Evolutionary conservation across 768 basidiomycete species (phyloP), one percentile per base, ranked within the genome.

Genomic region (Amanita subjunquillea): DNA sequence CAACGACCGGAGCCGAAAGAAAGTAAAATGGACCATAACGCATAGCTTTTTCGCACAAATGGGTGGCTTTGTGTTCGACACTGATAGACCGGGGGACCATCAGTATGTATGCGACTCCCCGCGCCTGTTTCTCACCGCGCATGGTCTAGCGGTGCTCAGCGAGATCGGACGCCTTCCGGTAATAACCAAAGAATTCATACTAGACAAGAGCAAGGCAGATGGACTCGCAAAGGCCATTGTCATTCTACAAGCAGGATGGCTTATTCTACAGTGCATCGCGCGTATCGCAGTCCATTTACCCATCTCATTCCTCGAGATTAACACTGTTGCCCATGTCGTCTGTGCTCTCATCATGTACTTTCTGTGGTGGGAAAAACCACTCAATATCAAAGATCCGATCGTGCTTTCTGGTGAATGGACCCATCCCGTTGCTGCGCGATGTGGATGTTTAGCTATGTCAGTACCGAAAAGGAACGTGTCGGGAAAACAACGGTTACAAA

Each of bases 201-300:
- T 45, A 12, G 59, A 65, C 58, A 58, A 56, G 30, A 65, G 63
- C 59, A 65, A 65, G 45, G 62, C 56, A 0, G 59, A 65, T 23
- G 48, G 47, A 9, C 54, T 67, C 7, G 45, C 59, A 6, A 67
- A 66, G 27, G 27, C 49, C 7, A 37, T 67, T 13, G 56, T 61
- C 13, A 12, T 62, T 5, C 13, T 58, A 5, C 66, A 67, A 45
- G 46, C 58, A 1, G 44, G 51, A 3, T 66, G 61, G 60, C 65
- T 66, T 51, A 47, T 53, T 12, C 30, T 54, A 40, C 57, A 60
- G 36, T 58, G 49, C 43, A 22, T 56, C 12, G 54, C 55, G 10
- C 55, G 59, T 23, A 1, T 15, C 15, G n/a, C n/a, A 2, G 6
- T 34, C 38, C 23, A 34, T 9, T 54, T 61, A 12, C 53, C 51